Evolutionary conservation across 371 early-diverging fungal genomes (phyloP), one percentile per base, ranked within the genome.

Genomic region (Batkoa obscura): DNA sequence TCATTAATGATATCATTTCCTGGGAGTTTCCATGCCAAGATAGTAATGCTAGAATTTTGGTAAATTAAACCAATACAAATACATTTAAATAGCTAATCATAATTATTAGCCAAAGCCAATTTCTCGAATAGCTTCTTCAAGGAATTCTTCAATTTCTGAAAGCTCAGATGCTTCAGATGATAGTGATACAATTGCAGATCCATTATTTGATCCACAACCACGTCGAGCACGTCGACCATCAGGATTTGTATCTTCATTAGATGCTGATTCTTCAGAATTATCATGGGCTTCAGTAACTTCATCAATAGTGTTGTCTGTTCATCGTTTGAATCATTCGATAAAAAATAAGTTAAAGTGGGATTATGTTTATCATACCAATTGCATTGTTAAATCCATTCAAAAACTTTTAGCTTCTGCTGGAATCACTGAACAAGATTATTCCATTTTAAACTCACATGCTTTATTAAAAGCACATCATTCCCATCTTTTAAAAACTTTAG

Each of bases 381-480:
- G 62, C 17, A 73, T 90, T 17, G 83, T 89, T 3, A 74, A 82
- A 37, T 76, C 88, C 12, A 80, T 91, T 50, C 80, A 88, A 30
- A 75, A 77, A 50, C 83, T 94, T 83, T 72, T 94, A 47, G 72
- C 79, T 15, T 73, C 89, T 15, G 80, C 86, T 10, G 83, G 83
- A 8, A 81, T 86, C 1, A 72, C 82, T 9, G 79, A 78, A 15
- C 76, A 76, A 55, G 83, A 86, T 36, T 70, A 81, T 0, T 62
- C 73, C 2, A 62, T 75, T 52, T 72, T 86, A 59, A 73, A 76
- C 37, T 67, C 72, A 15, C 78, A 84, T 61, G 64, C 71, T 13
- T 63, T 72, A 10, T 70, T 94, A 30, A 74, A 81, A 59, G 68
- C 74, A 38, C 79, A 86, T 60, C 85, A 93, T 67, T 76, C 81